Conservation (phyloP, 2,329 filamentous ascomycete species). For the Penicillium sp. region DNA sequence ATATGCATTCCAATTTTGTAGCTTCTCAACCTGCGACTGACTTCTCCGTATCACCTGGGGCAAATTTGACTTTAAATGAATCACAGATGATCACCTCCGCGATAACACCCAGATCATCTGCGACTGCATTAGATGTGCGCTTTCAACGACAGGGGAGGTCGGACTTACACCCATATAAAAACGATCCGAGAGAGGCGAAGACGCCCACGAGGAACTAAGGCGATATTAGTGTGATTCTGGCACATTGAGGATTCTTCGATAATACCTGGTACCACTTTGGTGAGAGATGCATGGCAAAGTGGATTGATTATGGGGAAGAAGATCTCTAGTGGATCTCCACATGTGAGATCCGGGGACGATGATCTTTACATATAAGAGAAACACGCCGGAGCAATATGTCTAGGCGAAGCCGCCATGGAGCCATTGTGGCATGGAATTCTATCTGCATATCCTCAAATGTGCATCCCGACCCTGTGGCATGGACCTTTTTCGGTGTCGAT, state of each 20-base stretch:
- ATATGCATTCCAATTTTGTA: not conserved
- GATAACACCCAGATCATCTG: conserved; percentile 57
- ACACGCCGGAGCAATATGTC: conserved; percentile 7
- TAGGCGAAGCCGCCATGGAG: conserved; percentile 5
- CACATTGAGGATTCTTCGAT: not conserved
- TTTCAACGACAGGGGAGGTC: not conserved
- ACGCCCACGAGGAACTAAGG: conserved; percentile 54
- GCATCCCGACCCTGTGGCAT: not conserved
- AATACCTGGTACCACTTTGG: conserved; percentile 57
- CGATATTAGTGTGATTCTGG: not conserved
- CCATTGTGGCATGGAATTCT: no score
- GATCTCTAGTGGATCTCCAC: conserved; percentile 25
- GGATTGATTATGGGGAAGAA: conserved; percentile 18
- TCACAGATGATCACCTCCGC: conserved; percentile 52
- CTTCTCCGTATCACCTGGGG: conserved; percentile 30
- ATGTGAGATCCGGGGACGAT: conserved; percentile 9
- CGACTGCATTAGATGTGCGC: not conserved
- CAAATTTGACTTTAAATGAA: conserved; percentile 36
- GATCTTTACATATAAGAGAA: conserved; percentile 14
- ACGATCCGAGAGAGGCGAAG: conserved; percentile 57
- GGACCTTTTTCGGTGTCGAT: not conserved
- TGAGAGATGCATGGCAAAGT: conserved; percentile 49
- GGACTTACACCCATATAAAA: conserved; percentile 52
- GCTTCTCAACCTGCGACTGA: conserved; percentile 14
- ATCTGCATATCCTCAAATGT: no score